Conservation (phyloP, 306 rosid species). For the Vigna hirtella region DNA sequence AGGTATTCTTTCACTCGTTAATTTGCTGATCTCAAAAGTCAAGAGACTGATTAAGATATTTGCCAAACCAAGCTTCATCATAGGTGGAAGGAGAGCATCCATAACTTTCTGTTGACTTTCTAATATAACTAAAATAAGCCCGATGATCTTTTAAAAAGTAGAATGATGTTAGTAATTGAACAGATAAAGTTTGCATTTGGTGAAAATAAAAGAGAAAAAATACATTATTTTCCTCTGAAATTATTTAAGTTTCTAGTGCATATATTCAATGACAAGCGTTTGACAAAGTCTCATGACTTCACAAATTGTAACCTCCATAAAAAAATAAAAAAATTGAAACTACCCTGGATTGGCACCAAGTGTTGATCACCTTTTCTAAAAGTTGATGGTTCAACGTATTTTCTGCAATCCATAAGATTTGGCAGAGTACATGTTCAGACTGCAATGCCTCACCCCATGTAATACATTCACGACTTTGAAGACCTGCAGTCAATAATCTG, state of each 20-base stretch:
- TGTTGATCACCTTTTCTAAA: constrained; percentile 75
- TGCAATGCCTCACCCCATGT: constrained; percentile 76
- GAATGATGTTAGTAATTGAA: constrained; percentile 44
- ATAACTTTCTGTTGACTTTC: constrained; percentile 69
- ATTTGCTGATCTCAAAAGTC: constrained; percentile 67
- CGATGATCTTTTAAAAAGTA: constrained; percentile 66
- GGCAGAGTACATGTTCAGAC: constrained; percentile 66
- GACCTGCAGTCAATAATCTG: constrained; percentile 73
- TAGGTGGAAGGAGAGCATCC: constrained; percentile 65
- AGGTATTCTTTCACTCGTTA: constrained; percentile 63
- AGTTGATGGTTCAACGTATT: constrained; percentile 82
- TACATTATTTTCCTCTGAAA: constrained; percentile 1
- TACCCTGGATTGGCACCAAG: background rate
- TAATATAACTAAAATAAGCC: constrained; percentile 70
- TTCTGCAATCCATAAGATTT: constrained; percentile 83
- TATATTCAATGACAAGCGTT: constrained; percentile 23
- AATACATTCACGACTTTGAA: constrained; percentile 68
- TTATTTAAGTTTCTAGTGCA: constrained; percentile 19
- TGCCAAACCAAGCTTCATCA: constrained; percentile 85
- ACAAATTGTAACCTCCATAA: constrained; percentile 2
- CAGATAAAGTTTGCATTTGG: constrained; percentile 33
- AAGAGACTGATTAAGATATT: constrained; percentile 71
- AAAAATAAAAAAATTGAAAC: constrained; percentile 24
- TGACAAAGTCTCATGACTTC: constrained; percentile 28
- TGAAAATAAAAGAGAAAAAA: constrained; percentile 31